Evolutionary conservation across 495 filamentous ascomycete species (phyloP).

Genomic region (Glarea lozoyensis): DNA sequence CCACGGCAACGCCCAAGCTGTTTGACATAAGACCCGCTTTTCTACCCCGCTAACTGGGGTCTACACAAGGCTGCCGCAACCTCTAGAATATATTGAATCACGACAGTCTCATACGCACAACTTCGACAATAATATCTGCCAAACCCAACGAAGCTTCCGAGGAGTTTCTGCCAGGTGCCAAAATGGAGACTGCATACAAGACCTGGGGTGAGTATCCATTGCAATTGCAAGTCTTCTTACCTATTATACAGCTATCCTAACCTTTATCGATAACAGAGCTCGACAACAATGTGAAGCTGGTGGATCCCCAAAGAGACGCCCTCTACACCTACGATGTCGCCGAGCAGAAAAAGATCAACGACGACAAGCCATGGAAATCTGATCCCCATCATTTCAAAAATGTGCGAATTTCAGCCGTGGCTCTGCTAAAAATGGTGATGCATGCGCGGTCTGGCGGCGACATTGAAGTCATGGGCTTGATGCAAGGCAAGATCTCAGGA

Average conservation of each 20-base stretch:
- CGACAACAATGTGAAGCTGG: slow-evolving; percentile 74
- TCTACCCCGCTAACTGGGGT: no score
- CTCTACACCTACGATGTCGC: slow-evolving; percentile 73
- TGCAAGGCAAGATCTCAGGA: slow-evolving; percentile 88
- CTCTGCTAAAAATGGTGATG: slow-evolving; percentile 98
- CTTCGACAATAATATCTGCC: neutral
- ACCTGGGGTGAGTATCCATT: slow-evolving; percentile 17
- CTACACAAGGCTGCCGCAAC: slow-evolving; percentile 10
- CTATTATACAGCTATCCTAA: slow-evolving; percentile 3
- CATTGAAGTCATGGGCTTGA: slow-evolving; percentile 95
- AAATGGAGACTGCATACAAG: slow-evolving; percentile 21
- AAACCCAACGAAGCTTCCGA: neutral
- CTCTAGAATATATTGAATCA: neutral
- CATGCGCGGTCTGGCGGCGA: slow-evolving; percentile 88
- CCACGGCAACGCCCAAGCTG: no score
- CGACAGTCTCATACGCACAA: slow-evolving; percentile 1
- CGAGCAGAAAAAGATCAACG: slow-evolving; percentile 50
- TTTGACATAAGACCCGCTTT: no score
- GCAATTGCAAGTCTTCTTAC: neutral
- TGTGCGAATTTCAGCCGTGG: slow-evolving; percentile 87
- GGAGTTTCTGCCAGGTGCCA: neutral
- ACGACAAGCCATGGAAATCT: slow-evolving; percentile 67
- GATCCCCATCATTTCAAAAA: slow-evolving; percentile 86
- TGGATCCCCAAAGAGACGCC: slow-evolving; percentile 79
- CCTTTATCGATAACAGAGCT: slow-evolving; percentile 55